Evolutionary conservation across 2,329 filamentous ascomycete genomes (phyloP).

Genomic region (Calonectria leucothoes): DNA sequence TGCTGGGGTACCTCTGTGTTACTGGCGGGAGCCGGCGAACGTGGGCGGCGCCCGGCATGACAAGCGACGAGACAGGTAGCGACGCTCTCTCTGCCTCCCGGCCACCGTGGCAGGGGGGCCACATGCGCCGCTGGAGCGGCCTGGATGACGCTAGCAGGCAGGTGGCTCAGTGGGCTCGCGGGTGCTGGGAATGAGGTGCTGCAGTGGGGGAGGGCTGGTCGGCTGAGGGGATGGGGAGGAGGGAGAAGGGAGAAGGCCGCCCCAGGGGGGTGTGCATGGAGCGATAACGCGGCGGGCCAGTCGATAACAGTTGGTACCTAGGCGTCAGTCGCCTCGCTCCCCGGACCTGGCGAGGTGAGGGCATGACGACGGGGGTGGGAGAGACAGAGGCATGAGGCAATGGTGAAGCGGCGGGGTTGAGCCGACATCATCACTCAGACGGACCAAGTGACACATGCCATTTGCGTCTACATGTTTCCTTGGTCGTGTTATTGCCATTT

Average conservation of each 20-base stretch:
- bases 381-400: conserved; percentile 9
- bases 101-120: conserved; percentile 21
- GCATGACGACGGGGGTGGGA: conserved; percentile 4
- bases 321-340: neutral
- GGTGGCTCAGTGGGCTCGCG: conserved; percentile 16
- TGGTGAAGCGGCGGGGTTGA: conserved; percentile 6
- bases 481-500: neutral
- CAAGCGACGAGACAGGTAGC: conserved; percentile 28
- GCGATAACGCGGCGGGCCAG: conserved; percentile 30
- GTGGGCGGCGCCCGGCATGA: neutral
- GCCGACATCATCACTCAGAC: conserved; percentile 2
- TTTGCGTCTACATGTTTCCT: neutral
- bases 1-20: conserved; percentile 1
- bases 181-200: neutral
- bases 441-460: conserved; percentile 13
- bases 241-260: neutral
- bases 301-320: conserved; percentile 26
- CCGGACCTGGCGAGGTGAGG: neutral
- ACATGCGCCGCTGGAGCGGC: conserved; percentile 31
- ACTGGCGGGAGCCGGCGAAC: neutral
- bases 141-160: conserved; percentile 27
- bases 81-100: conserved; percentile 19
- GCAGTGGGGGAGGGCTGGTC: conserved; percentile 1
- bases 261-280: conserved; percentile 9
- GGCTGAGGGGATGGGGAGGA: conserved; percentile 9